These are phyloP conservation scores for Elaeagnus macrophylla DNA, from an alignment of 306 rosid genomes.

Conservation along the genomic window DNA sequence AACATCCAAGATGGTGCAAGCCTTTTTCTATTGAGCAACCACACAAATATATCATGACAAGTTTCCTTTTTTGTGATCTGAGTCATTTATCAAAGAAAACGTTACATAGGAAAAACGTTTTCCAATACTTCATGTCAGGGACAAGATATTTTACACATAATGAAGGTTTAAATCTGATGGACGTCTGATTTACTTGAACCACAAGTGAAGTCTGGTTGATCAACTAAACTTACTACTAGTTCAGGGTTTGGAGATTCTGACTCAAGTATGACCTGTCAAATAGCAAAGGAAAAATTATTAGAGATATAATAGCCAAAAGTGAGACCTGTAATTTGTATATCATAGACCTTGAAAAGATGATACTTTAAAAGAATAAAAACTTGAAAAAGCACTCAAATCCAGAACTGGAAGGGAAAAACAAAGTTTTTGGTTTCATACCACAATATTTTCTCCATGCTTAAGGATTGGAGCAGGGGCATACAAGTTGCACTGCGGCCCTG, in stretches of 20 bases:
- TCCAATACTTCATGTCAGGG: neutral
- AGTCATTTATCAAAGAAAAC: neutral
- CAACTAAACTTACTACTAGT: conserved; percentile 44
- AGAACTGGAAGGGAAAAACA: neutral
- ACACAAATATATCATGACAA: too few species aligned
- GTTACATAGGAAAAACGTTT: neutral
- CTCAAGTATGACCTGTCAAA: conserved; percentile 60
- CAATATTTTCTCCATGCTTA: conserved; percentile 45
- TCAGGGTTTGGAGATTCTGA: conserved; percentile 60
- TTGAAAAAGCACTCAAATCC: neutral
- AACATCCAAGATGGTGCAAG: too few species aligned
- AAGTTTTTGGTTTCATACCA: conserved; percentile 44
- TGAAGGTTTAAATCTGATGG: conserved; percentile 7
- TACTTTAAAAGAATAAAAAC: neutral
- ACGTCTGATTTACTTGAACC: conserved; percentile 23
- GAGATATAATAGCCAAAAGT: neutral
- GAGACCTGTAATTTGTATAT: too few species aligned
- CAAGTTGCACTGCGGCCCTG: conserved; percentile 90
- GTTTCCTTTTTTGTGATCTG: too few species aligned
- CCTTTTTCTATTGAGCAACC: too few species aligned
- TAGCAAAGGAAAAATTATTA: neutral
- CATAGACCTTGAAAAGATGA: too few species aligned
- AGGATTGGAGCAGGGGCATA: conserved; percentile 87
- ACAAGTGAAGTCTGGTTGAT: conserved; percentile 61
- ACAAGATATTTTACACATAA: neutral